Evolutionary conservation across 441 rosid genomes (phyloP).

Genomic region (Oxalis stricta): DNA sequence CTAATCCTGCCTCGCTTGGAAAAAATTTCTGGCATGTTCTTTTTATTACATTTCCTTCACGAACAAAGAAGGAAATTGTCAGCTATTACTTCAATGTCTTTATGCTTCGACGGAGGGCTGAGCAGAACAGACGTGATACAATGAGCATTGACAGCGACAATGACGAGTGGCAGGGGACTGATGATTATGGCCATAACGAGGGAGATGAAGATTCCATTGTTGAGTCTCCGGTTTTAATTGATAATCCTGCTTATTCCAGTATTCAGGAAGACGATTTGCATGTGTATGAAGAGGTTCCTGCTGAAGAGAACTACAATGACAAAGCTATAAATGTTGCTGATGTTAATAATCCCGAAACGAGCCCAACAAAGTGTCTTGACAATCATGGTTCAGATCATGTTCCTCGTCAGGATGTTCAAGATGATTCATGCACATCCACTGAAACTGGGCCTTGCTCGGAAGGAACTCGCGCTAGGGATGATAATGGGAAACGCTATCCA

Average conservation of each 20-base stretch:
- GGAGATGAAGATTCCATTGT: slow-evolving; percentile 29
- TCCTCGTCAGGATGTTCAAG: slow-evolving; percentile 13
- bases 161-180: slow-evolving; percentile 42
- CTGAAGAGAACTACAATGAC: slow-evolving; percentile 5
- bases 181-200: slow-evolving; percentile 18
- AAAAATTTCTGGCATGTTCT: slow-evolving; percentile 35
- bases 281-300: slow-evolving; percentile 22
- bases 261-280: slow-evolving; percentile 4
- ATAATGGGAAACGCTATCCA: slow-evolving; percentile 9
- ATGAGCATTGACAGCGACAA: slow-evolving; percentile 48
- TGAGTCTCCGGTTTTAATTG: slow-evolving; percentile 21
- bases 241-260: slow-evolving; percentile 2
- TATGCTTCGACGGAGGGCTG: slow-evolving; percentile 33
- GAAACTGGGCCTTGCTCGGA: slow-evolving; percentile 7
- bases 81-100: slow-evolving; percentile 52
- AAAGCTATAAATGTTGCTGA: not conserved
- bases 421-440: slow-evolving; percentile 26
- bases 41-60: slow-evolving; percentile 27
- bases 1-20: slow-evolving; percentile 27
- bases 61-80: slow-evolving; percentile 30
- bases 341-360: slow-evolving; percentile 9
- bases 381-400: slow-evolving; percentile 1
- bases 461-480: slow-evolving; percentile 9
- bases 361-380: slow-evolving; percentile 5
- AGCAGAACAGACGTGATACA: slow-evolving; percentile 34